Evolutionary conservation across 2,329 filamentous ascomycete genomes (phyloP), one percentile per base, ranked within the genome.

Genomic region (Blastomyces gilchristii): DNA sequence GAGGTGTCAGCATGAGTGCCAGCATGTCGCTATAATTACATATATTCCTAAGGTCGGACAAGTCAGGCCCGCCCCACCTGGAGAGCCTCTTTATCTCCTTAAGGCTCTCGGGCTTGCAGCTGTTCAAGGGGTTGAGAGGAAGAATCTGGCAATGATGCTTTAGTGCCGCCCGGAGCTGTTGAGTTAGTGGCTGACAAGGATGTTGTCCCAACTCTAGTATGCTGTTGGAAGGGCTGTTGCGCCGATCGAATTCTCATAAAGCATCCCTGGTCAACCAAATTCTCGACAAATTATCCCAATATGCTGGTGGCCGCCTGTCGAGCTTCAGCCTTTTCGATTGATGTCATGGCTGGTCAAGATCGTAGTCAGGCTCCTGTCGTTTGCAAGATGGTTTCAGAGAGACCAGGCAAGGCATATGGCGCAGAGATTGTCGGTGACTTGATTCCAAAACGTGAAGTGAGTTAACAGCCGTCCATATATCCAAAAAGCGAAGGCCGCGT

Each of bases 211-310:
- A 31, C 28, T 31, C 28, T 4, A 31, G 2, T 31, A 31, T 31
- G 2, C 28, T 31, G 28, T 31, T 31, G 2, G 28, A 31, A 31
- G 28, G 28, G 28, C 28, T 31, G 28, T 31, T 31, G 4, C 28
- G 4, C 4, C 28, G 28, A 31, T 31, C 28, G 28, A 31, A 31
- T 31, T 31, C 28, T 31, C 4, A 4, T 31, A 31, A 31, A 31
- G 28, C 28, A 31, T 31, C 28, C 28, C 4, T 31, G 28, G 28
- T 31, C 2, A 71, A 61, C 61, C 67, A 66, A 53, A 69, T 65
- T 49, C 66, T 67, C 9, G 67, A 70, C 34, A 71, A 49, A 56
- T 65, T 69, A 62, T 71, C 70, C 68, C 66, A 71, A 61, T 62
- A 65, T 64, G 39, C 54, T 39, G 64, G 34, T 37, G 64, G 37